Conservation (phyloP, 73 alveolate species). For the Paramecium primaurelia region DNA sequence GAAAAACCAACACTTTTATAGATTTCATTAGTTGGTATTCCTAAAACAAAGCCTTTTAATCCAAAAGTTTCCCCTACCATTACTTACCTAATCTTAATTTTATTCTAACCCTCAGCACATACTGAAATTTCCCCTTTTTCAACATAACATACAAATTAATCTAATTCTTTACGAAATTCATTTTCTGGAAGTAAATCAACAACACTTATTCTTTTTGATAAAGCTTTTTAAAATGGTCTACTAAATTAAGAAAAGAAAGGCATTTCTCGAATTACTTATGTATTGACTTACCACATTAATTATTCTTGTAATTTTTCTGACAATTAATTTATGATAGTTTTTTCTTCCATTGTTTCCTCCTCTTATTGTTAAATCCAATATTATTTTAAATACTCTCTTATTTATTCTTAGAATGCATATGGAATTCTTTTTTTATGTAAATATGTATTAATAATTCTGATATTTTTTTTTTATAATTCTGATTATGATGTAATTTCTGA, state of each 20-base stretch:
- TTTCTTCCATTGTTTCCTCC: neutral
- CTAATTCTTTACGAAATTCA: neutral
- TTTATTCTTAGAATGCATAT: conserved; percentile 51
- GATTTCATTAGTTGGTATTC: neutral
- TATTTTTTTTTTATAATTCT: conserved; percentile 63
- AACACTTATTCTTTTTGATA: neutral
- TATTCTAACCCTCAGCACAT: neutral
- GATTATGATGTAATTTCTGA: conserved; percentile 50
- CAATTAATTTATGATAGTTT: neutral
- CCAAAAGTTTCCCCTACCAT: conserved; percentile 21
- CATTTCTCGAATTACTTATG: neutral
- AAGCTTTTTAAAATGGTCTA: neutral
- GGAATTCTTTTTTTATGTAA: conserved; percentile 61
- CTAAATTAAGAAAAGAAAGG: conserved; percentile 1
- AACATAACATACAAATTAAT: conserved; percentile 24
- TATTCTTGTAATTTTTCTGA: neutral
- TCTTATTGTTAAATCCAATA: conserved; percentile 48
- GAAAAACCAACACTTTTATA: conserved; percentile 4
- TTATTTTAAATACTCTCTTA: conserved; percentile 65
- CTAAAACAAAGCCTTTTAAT: neutral
- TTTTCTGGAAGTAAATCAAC: neutral
- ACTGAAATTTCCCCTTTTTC: neutral
- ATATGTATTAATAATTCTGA: conserved; percentile 54
- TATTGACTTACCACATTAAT: neutral
- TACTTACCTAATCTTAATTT: neutral